Percentiles rank a stretch among this genome's conserved stretches.
Evolutionary conservation across 2,329 filamentous ascomycete species (phyloP).

Genomic region (Fusarium setosum): DNA sequence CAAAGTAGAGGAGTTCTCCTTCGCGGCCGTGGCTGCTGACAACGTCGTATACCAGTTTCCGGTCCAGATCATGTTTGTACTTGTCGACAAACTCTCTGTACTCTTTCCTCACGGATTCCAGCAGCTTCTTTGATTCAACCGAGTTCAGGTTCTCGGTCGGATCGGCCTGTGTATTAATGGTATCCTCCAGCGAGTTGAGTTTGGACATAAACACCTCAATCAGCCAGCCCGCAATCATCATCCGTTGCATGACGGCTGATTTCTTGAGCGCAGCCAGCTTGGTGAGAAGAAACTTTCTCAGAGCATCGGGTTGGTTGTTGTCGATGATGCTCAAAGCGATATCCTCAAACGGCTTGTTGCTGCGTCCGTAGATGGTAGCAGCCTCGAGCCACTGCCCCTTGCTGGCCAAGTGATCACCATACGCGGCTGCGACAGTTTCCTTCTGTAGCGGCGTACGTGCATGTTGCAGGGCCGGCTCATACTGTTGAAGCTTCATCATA

Average conservation of each 20-base stretch:
- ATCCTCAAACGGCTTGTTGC: slow-evolving; percentile 96
- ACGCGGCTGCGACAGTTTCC: slow-evolving; percentile 91
- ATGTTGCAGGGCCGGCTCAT: slow-evolving; percentile 87
- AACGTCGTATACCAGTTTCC: slow-evolving; percentile 93
- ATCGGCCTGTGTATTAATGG: slow-evolving; percentile 89
- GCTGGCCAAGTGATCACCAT: slow-evolving; percentile 86
- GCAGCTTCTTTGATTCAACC: slow-evolving; percentile 76
- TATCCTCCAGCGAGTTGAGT: slow-evolving; percentile 93
- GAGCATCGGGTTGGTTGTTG: slow-evolving; percentile 86
- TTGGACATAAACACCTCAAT: slow-evolving; percentile 98
- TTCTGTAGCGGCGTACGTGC: slow-evolving; percentile 84
- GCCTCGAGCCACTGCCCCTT: slow-evolving; percentile 88
- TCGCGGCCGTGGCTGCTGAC: slow-evolving; percentile 96
- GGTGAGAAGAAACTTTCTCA: slow-evolving; percentile 88
- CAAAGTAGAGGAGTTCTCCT: slow-evolving; percentile 91
- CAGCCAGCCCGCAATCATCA: slow-evolving; percentile 96
- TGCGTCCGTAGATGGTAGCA: slow-evolving; percentile 90
- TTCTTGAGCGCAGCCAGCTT: slow-evolving; percentile 88
- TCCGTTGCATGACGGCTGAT: slow-evolving; percentile 87
- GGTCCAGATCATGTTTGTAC: slow-evolving; percentile 88
- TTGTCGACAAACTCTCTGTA: slow-evolving; percentile 89
- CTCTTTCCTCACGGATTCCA: slow-evolving; percentile 78
- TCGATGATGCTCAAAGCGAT: slow-evolving; percentile 93
- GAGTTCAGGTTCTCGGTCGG: slow-evolving; percentile 78
- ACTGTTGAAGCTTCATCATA: slow-evolving; percentile 87